Evolutionary conservation across 2,329 filamentous ascomycete species (phyloP).

Genomic region (Zopfia rhizophila): DNA sequence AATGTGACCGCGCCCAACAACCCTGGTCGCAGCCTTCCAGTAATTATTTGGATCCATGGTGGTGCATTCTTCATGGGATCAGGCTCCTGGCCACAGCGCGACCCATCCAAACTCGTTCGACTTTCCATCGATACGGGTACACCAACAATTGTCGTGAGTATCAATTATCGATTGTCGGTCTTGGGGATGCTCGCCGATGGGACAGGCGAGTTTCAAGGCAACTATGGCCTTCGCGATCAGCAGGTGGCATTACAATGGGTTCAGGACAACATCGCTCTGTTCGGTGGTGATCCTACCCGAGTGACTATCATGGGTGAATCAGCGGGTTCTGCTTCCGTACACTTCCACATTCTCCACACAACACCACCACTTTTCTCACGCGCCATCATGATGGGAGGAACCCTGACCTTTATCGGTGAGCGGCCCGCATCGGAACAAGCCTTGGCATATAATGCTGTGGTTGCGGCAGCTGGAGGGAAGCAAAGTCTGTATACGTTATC

Average conservation of each 20-base stretch:
- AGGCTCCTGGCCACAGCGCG: too few relatives aligned
- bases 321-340: conserved; percentile 70
- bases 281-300: conserved; percentile 66
- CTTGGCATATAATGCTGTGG: too few relatives aligned
- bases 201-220: conserved; percentile 46
- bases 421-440: too few relatives aligned
- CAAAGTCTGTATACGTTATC: too few relatives aligned
- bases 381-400: too few relatives aligned
- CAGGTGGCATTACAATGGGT: conserved; percentile 70
- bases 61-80: too few relatives aligned
- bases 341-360: too few relatives aligned
- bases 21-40: conserved; percentile 57
- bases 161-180: background rate
- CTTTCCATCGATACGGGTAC: conserved; percentile 35
- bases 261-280: conserved; percentile 64
- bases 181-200: conserved; percentile 39
- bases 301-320: conserved; percentile 72
- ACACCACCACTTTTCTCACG: too few relatives aligned
- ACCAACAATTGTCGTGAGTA: conserved; percentile 14
- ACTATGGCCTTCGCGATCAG: conserved; percentile 67
- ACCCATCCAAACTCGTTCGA: conserved; percentile 53
- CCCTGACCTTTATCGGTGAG: too few relatives aligned
- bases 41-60: conserved; percentile 67
- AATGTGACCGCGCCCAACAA: conserved; percentile 65
- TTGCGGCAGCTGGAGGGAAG: too few relatives aligned